Evolutionary conservation across 75 land plant species (phyloP), one percentile per base, ranked within the genome.

Genomic region (Gnetum montanum): DNA sequence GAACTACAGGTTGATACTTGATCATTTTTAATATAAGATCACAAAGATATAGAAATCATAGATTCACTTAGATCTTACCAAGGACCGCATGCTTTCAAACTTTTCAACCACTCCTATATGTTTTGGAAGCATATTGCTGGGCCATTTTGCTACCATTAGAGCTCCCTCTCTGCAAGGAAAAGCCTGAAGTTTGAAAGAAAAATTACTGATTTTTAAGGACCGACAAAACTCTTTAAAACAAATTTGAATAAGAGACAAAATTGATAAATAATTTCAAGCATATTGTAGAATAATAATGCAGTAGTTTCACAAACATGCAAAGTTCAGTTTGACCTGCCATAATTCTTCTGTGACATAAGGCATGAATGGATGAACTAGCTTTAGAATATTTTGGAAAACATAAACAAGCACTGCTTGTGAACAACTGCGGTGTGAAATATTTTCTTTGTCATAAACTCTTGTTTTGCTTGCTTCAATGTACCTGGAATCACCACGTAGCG

Each of bases 391-490:
- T 38, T 78, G 76, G 68, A 84, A 92, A 36, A 88, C 90, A 70
- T 92, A 84, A 3, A 85, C 35, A 4, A 92, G 84, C 46, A 82
- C 86, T 37, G 79, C 79, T 44, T 79, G 89, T 54, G 97, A 56
- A 28, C 58, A 48, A 44, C 49, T 59, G 48, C 73, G 62, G 68
- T 62, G 61, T 48, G 82, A 65, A 25, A 65, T 8, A 54, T 63
- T 47, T 28, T 68, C 83, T 49, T 81, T 68, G 20, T 73, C 65
- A 54, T 84, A 74, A 18, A 92, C 65, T 22, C 86, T 82, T 48
- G 97, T 80, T 71, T 92, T 92, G 61, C 97, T 92, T 36, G 86
- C 89, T 63, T 92, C 97, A 65, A 92, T 92, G 53, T 92, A 92
- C 97, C 97, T 92, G 53, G 12, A 19, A 28, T 29, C 46, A 58